These are phyloP conservation scores for Diaporthe eres DNA, from an alignment of 2,329 filamentous ascomycete genomes.

Conservation along the genomic window DNA sequence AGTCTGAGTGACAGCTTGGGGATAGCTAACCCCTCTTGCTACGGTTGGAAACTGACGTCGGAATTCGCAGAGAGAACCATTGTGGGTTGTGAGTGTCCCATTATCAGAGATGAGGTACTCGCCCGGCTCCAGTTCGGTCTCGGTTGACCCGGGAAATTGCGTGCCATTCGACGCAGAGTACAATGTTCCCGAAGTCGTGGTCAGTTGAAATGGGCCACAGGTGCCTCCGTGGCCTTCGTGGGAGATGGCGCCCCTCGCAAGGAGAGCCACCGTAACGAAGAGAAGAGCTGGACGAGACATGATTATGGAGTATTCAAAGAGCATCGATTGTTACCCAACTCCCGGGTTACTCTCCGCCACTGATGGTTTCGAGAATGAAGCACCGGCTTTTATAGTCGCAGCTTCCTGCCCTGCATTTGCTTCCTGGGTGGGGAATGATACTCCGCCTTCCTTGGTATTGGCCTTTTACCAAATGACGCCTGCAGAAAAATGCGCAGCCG, in stretches of 20 bases:
- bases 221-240: background rate
- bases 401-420: background rate
- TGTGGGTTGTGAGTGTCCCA: background rate
- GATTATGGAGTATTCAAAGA: no score
- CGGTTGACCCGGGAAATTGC: background rate
- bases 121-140: background rate
- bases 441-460: background rate
- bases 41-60: background rate
- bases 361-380: background rate
- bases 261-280: background rate
- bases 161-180: background rate
- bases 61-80: slow-evolving; percentile 11
- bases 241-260: background rate
- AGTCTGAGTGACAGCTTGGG: background rate
- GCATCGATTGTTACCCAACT: background rate
- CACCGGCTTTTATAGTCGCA: background rate
- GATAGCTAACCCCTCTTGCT: background rate
- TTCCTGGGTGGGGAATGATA: background rate
- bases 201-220: background rate
- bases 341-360: background rate
- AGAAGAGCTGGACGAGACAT: background rate
- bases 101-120: background rate
- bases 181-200: slow-evolving; percentile 5
- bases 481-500: background rate
- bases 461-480: background rate